Evolutionary conservation across 768 basidiomycete genomes (phyloP), one percentile per base, ranked within the genome.

Genomic region (Leccinum rimulosum): DNA sequence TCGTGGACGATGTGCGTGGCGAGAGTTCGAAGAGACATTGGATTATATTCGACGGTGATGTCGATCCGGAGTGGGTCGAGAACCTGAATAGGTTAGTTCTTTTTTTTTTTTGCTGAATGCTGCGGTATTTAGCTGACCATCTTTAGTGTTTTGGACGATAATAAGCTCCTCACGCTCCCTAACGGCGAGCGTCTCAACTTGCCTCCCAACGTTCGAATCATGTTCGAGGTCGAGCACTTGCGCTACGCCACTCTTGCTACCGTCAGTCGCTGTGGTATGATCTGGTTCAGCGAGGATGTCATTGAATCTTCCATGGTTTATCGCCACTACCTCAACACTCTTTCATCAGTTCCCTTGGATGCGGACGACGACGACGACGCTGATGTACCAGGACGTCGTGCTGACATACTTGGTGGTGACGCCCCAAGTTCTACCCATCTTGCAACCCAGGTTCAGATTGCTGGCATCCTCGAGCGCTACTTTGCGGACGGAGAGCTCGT

Each of bases 31-130:
- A 96, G 77, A 79, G 97, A 33, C 97, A 98, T 70, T 99, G 96
- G 97, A 99, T 99, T 66, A 91, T 99, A 60, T 99, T 99, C 63
- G 97, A 99, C 69, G 97, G 97, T 58, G 97, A 99, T 66, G 97
- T 99, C 47, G 97, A 99, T 79, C 97, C 96, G 0, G 97, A 99
- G 75, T 98, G 97, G 97, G 97, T 99, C 2, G 97, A 99, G 76
- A 99, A 99, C 74, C 75, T 99, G 75, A 99, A 99, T 76, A 98
- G 95, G 97, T 91, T 35, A 82, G 76, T 43, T 61, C 1, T 33
- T 57, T 15, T 22, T 57, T 33, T 57, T 15, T 22, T 57, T 50
- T 43, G 3, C 14, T 43, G 25, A 25, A 10, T 36, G 12, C n/a
- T 51, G n/a, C 40, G 51, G 31, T 33, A 1, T n/a, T 57, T 57